Evolutionary conservation across 164 flowering plant species (phyloP), one percentile per base, ranked within the genome.

Genomic region (Umbilicus rupestris): DNA sequence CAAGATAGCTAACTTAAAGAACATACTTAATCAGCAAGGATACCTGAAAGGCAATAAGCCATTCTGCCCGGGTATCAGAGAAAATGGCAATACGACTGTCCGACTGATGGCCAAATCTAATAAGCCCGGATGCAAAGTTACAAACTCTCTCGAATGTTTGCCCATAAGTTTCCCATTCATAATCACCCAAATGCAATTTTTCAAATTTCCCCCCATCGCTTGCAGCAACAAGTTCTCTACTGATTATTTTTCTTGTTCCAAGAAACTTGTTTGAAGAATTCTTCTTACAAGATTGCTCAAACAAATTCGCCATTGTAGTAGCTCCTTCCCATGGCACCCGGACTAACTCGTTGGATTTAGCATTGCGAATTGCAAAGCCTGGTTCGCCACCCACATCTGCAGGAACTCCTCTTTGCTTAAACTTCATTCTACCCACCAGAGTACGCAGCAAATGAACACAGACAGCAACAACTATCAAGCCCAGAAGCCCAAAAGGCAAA

Each of bases 261-360:
- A 91, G 86, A 75, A 76, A 86, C 52, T 71, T 79, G n/a, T 76
- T 62, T 1, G 41, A 69, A 1, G 85, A 74, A 77, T 87, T 67
- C 69, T 80, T 85, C 62, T 67, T 77, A 79, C 95, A 91, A 2
- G 95, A 76, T 66, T 89, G 93, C 83, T 94, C 99, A 77, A 91
- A 94, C 2, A 94, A 75, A 73, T 84, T 87, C 3, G 97, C 92
- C 68, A 88, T 55, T 31, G 96, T 94, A 28, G 92, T 77, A 64
- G 92, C 96, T 24, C 96, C 96, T 76, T 85, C 75, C 99, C 95
- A 91, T 22, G 96, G 95, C 64, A 82, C 83, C 67, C 85, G 85
- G 67, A 91, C 77, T 68, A 86, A 67, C 42, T 80, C 74, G 33
- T 75, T n/a, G 26, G 49, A 75, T 66, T 75, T 81, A 39, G 69